These are phyloP conservation scores for Daldinia eschscholtzii DNA, from an alignment of 2,329 filamentous ascomycete genomes.

Conservation along the genomic window DNA sequence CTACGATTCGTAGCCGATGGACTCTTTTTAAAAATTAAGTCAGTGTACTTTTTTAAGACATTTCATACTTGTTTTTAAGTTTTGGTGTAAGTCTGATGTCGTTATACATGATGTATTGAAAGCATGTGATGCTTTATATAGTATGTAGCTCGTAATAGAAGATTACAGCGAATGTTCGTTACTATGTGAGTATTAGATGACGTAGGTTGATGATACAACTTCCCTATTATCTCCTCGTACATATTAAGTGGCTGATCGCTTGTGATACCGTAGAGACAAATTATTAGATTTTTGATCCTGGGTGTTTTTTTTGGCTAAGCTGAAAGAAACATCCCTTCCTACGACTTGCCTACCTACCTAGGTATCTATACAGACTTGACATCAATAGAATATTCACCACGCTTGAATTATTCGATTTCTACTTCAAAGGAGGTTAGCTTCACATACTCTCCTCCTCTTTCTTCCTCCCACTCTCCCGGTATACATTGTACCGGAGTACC, in stretches of 20 bases:
- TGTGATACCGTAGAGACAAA: background rate
- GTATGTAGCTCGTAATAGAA: conserved; percentile 16
- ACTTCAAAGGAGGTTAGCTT: background rate
- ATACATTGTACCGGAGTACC: background rate
- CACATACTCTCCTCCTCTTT: background rate
- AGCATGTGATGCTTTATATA: conserved; percentile 29
- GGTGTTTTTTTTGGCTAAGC: background rate
- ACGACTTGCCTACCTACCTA: background rate
- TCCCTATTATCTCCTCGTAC: background rate
- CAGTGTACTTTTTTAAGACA: background rate
- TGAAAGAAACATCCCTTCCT: background rate
- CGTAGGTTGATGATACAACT: conserved; percentile 19
- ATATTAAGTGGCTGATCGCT: background rate
- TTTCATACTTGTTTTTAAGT: conserved; percentile 2
- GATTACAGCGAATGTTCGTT: conserved; percentile 2
- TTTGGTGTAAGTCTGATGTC: background rate
- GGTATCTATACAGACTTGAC: background rate
- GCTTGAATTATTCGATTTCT: background rate
- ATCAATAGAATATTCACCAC: background rate
- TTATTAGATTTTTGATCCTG: too few species aligned
- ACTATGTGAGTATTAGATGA: conserved; percentile 23
- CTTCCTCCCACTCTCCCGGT: background rate
- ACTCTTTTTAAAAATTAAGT: background rate
- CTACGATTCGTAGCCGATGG: background rate
- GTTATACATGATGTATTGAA: conserved; percentile 3